Percentiles rank a stretch among this genome's conserved stretches.
These are phyloP conservation scores for Trichosanthes cucumerina DNA, from an alignment of 306 rosid species.

Conservation along the genomic window DNA sequence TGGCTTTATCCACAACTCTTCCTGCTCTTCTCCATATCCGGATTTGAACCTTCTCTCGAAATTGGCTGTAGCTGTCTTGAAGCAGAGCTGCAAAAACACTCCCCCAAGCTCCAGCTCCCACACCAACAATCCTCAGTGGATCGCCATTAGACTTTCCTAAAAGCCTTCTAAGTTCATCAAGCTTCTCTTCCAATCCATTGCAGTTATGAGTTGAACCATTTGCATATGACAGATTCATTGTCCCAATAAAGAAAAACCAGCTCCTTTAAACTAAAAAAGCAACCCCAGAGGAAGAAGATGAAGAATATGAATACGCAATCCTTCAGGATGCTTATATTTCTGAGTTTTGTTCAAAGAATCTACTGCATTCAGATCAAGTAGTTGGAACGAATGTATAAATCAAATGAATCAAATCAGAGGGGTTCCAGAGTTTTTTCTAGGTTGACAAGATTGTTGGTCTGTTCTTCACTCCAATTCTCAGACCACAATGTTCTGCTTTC, in stretches of 20 bases:
- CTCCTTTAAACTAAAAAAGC: background rate
- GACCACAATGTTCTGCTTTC: conserved; percentile 14
- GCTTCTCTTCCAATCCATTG: conserved; percentile 60
- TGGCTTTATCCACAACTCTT: conserved; percentile 50
- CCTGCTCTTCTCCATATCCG: conserved; percentile 89
- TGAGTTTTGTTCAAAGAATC: background rate
- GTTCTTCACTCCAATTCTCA: conserved; percentile 14
- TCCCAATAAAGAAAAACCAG: conserved; percentile 11
- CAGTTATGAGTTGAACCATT: conserved; percentile 49
- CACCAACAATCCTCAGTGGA: conserved; percentile 77
- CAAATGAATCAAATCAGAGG: conserved; percentile 17
- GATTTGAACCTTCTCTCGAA: conserved; percentile 68
- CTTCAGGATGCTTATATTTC: background rate
- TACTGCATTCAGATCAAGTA: background rate
- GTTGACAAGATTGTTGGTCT: conserved; percentile 19
- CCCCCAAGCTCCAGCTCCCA: conserved; percentile 98
- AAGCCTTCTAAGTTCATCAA: conserved; percentile 44
- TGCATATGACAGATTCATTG: conserved; percentile 19
- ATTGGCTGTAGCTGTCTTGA: conserved; percentile 74
- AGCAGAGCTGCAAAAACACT: conserved; percentile 73
- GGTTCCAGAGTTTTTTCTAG: conserved; percentile 24
- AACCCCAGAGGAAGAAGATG: background rate
- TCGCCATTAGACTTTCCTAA: conserved; percentile 46
- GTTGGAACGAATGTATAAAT: background rate
- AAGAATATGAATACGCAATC: background rate